A percentile compares a stretch with the other conserved stretches of the same genome.
phyloP scores from a whole-genome alignment of 2,329 filamentous ascomycete species.

The Fusarium coicis region DNA sequence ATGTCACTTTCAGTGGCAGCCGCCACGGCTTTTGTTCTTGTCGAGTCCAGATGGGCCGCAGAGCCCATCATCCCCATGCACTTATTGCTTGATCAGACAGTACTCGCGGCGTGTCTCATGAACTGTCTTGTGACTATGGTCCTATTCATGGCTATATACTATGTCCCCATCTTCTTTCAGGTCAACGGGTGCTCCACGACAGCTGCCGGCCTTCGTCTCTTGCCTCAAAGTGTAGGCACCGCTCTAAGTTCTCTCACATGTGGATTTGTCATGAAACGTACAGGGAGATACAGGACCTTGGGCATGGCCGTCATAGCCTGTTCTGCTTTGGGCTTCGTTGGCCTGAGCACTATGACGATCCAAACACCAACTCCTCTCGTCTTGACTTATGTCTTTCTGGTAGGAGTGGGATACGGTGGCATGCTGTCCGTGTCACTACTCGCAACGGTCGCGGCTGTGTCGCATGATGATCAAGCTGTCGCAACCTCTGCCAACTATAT shows the following conservation, averaged over 20 bases:
- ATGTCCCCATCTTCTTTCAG: not conserved
- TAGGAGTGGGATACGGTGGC: not conserved
- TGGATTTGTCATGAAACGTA: not conserved
- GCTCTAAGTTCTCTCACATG: not conserved
- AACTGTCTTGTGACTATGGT: not conserved
- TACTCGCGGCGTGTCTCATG: not conserved
- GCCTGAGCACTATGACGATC: not conserved
- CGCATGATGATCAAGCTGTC: not conserved
- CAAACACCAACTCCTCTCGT: not conserved
- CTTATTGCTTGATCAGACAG: not conserved
- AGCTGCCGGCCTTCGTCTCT: not conserved
- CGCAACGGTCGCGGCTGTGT: not conserved
- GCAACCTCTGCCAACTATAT: not conserved
- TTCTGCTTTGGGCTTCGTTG: not conserved
- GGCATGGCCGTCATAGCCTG: not conserved
- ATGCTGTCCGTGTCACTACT: not conserved
- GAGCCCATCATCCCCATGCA: not conserved
- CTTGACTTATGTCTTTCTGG: not conserved
- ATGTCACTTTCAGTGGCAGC: not conserved
- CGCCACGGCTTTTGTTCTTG: not conserved
- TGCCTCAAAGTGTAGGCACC: not conserved
- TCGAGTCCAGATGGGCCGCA: not conserved
- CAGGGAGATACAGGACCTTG: not conserved
- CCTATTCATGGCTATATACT: not conserved
- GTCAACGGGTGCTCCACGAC: not conserved